phyloP scores from a whole-genome alignment of 2,329 filamentous ascomycete species.

The Colletotrichum nymphaeae region DNA sequence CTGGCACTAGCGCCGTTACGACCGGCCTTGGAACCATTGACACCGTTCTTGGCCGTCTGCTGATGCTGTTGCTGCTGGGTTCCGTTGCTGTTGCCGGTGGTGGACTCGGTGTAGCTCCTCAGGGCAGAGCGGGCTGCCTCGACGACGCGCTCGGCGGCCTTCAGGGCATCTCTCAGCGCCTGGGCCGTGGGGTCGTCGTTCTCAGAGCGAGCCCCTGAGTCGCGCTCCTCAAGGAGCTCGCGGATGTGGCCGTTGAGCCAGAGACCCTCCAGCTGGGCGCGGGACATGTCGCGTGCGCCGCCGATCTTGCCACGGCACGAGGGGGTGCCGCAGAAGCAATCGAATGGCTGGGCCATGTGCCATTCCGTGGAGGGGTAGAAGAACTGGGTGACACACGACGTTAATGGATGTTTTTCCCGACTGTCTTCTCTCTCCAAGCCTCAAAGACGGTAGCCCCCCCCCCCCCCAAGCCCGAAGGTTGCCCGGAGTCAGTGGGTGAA shows the following conservation, averaged over 20 bases:
- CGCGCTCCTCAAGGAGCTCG: constrained; percentile 60
- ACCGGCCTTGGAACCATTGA: constrained; percentile 30
- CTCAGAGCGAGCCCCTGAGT: constrained; percentile 33
- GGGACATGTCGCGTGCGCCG: constrained; percentile 71
- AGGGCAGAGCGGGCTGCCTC: constrained; percentile 58
- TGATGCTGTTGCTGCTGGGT: not conserved
- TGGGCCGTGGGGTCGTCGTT: constrained; percentile 51
- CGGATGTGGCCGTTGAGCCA: constrained; percentile 74
- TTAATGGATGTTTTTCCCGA: not conserved
- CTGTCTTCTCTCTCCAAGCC: not conserved
- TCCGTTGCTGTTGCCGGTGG: constrained; percentile 37
- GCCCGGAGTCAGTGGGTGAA: not conserved
- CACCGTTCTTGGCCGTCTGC: constrained; percentile 16
- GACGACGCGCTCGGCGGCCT: constrained; percentile 59
- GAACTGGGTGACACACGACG: constrained; percentile 57
- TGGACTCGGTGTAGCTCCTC: constrained; percentile 47
- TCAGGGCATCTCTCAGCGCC: constrained; percentile 56
- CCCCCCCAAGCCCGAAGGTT: not conserved
- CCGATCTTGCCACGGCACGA: constrained; percentile 71
- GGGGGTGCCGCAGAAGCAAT: constrained; percentile 69
- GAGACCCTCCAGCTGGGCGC: constrained; percentile 63
- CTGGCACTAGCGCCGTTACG: constrained; percentile 40
- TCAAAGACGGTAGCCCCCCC: too few relatives aligned
- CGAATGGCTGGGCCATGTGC: constrained; percentile 78
- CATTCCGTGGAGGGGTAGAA: constrained; percentile 83